Conservation (phyloP, 257 asterid genomes). For the Knoxia roxburghii region DNA sequence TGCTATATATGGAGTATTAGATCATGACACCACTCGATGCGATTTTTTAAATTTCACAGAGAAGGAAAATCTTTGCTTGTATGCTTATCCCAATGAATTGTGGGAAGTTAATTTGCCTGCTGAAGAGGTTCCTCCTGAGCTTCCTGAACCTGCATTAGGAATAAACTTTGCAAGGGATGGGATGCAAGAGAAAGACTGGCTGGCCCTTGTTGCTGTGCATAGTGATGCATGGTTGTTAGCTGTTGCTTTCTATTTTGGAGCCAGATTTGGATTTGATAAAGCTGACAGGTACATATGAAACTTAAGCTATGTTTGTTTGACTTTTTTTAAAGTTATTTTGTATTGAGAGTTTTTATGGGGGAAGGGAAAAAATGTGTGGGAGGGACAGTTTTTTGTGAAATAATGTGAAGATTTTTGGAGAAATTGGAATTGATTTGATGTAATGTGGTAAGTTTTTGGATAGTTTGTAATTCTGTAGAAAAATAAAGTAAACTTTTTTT, state of each 20-base stretch:
- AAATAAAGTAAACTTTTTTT: no score
- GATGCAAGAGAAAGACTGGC: constrained; percentile 46
- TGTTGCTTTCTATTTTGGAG: constrained; percentile 45
- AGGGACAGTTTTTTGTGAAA: no score
- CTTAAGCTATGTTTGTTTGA: no score
- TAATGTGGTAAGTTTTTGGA: no score
- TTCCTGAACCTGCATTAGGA: constrained; percentile 50
- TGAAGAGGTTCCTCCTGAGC: constrained; percentile 46
- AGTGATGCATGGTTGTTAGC: constrained; percentile 42
- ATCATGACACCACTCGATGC: background rate
- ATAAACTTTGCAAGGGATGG: constrained; percentile 47
- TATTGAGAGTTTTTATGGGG: no score
- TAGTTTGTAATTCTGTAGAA: no score
- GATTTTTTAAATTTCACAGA: constrained; percentile 20
- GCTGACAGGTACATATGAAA: constrained; percentile 27
- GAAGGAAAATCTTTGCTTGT: constrained; percentile 41
- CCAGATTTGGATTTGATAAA: constrained; percentile 44
- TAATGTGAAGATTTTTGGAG: no score
- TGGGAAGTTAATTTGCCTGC: constrained; percentile 49
- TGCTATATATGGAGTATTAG: background rate
- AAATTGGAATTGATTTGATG: no score
- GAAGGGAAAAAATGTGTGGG: no score
- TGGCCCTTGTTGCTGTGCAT: constrained; percentile 43
- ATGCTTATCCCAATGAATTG: constrained; percentile 35
- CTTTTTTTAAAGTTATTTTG: no score